phyloP scores from a whole-genome alignment of 768 basidiomycete species.

The Mycena venus region DNA sequence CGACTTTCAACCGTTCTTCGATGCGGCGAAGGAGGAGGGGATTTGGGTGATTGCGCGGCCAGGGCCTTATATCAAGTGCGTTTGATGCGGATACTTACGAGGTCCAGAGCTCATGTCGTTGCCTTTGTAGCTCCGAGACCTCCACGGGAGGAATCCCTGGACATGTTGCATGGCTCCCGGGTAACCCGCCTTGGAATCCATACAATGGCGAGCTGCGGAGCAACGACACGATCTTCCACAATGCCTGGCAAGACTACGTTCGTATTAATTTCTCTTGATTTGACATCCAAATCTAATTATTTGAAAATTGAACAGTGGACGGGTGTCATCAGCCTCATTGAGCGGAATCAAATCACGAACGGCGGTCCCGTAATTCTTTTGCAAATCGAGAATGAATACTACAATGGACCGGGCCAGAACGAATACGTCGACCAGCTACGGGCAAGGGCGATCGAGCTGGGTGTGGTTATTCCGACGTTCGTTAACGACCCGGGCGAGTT shows the following conservation, averaged over 20 bases:
- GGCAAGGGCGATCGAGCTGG: slow-evolving; percentile 50
- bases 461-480: slow-evolving; percentile 65
- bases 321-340: slow-evolving; percentile 57
- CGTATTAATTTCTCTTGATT: not conserved
- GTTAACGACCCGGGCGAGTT: slow-evolving; percentile 62
- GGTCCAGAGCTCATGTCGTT: not conserved
- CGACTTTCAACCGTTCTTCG: slow-evolving; percentile 63
- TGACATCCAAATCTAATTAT: not conserved
- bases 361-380: slow-evolving; percentile 65
- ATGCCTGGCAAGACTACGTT: slow-evolving; percentile 64
- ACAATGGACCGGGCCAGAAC: slow-evolving; percentile 50
- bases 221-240: slow-evolving; percentile 63
- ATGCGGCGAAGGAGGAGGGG: slow-evolving; percentile 66
- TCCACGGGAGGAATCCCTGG: slow-evolving; percentile 62
- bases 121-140: slow-evolving; percentile 63
- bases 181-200: slow-evolving; percentile 22
- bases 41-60: slow-evolving; percentile 72
- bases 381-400: slow-evolving; percentile 65
- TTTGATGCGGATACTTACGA: not conserved
- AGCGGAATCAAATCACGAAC: slow-evolving; percentile 60
- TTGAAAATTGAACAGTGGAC: slow-evolving; percentile 47
- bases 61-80: slow-evolving; percentile 46
- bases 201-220: slow-evolving; percentile 57
- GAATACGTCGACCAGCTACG: slow-evolving; percentile 62
- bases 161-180: slow-evolving; percentile 26